phyloP scores from a whole-genome alignment of 2,329 filamentous ascomycete species.

The Bretziella fagacearum region DNA sequence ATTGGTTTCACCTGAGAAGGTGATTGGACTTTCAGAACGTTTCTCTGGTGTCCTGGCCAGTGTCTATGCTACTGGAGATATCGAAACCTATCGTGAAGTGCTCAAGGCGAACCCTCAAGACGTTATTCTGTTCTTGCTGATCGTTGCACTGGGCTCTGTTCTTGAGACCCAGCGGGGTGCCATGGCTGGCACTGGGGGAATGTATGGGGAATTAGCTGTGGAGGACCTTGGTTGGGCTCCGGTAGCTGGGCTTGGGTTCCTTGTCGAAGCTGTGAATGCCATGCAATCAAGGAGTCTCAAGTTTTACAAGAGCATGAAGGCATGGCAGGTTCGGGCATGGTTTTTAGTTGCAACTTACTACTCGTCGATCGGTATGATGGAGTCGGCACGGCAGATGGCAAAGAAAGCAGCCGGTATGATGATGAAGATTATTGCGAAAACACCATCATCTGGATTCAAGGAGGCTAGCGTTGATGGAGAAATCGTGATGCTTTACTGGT shows the following conservation, averaged over 20 bases:
- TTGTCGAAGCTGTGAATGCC: constrained; percentile 1
- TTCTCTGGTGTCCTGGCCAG: background rate
- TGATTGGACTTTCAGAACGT: constrained; percentile 4
- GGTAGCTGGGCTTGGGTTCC: constrained; percentile 5
- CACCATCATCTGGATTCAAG: background rate
- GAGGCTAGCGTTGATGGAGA: constrained; percentile 2
- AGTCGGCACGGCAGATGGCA: background rate
- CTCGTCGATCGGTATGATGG: background rate
- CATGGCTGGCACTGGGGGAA: background rate
- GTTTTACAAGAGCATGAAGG: constrained; percentile 4
- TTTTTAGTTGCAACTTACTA: constrained; percentile 7
- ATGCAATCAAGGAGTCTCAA: background rate
- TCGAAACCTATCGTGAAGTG: background rate
- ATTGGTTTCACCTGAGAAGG: constrained; percentile 4
- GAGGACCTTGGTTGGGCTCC: constrained; percentile 4
- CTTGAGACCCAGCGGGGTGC: constrained; percentile 5
- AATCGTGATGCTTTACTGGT: constrained; percentile 7
- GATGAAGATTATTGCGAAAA: background rate
- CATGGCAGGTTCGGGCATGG: constrained; percentile 7
- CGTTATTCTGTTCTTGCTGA: constrained; percentile 1
- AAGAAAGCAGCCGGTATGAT: background rate
- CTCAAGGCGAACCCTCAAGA: constrained; percentile 1
- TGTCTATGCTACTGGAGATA: background rate
- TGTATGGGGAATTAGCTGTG: background rate
- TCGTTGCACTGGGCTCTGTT: constrained; percentile 5